Conservation (phyloP, 2,329 filamentous ascomycete species). For the Sporothrix schenckii region DNA sequence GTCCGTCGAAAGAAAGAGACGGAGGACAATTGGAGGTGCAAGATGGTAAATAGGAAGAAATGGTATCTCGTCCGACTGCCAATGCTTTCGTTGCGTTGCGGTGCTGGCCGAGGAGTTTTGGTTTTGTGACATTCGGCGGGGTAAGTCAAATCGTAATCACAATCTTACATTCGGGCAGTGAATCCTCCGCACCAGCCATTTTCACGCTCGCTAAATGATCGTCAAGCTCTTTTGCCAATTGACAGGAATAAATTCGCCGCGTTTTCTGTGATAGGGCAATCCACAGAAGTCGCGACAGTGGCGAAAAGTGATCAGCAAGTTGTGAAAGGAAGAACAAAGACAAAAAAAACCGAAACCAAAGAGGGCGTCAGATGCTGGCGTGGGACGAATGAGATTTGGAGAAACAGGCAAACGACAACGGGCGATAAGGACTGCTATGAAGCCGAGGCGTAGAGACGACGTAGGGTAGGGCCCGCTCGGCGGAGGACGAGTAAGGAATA, state of each 20-base stretch:
- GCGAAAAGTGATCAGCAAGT: slow-evolving; percentile 19
- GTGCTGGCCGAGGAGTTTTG: background rate
- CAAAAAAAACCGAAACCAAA: background rate
- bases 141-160: slow-evolving; percentile 27
- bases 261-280: slow-evolving; percentile 14
- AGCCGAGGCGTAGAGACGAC: background rate
- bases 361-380: background rate
- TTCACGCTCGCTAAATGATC: slow-evolving; percentile 2
- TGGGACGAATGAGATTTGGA: slow-evolving; percentile 19
- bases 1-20: background rate
- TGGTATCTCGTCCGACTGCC: background rate
- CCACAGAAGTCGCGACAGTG: slow-evolving; percentile 15
- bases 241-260: background rate
- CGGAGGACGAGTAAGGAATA: slow-evolving; percentile 11
- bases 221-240: background rate
- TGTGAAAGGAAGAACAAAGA: slow-evolving; percentile 6
- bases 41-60: background rate
- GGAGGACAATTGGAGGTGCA: background rate
- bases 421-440: slow-evolving; percentile 15
- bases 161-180: slow-evolving; percentile 33
- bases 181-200: slow-evolving; percentile 33
- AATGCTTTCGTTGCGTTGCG: background rate
- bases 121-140: slow-evolving; percentile 26
- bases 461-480: background rate
- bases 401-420: slow-evolving; percentile 10